phyloP scores from a whole-genome alignment of 345 rosid species.

The Raphanus sativus region DNA sequence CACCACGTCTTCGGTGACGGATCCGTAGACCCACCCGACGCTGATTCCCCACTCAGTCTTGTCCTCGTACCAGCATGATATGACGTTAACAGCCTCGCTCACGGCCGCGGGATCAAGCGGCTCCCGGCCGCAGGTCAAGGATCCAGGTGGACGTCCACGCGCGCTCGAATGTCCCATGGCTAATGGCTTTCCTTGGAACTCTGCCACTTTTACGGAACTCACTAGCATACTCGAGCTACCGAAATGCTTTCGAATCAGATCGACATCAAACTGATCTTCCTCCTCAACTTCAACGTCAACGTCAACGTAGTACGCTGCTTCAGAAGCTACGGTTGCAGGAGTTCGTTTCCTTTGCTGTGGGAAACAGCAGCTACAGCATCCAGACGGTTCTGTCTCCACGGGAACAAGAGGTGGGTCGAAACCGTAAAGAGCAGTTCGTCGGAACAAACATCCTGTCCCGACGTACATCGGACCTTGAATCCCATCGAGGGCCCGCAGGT shows the following conservation, averaged over 20 bases:
- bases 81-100: conserved; percentile 70
- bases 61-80: conserved; percentile 88
- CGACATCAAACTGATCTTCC: conserved; percentile 40
- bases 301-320: conserved; percentile 40
- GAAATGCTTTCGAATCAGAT: conserved; percentile 64
- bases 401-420: conserved; percentile 63
- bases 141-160: conserved; percentile 69
- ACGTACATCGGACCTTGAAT: conserved; percentile 88
- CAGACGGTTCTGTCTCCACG: conserved; percentile 20
- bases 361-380: conserved; percentile 52
- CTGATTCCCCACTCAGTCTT: conserved; percentile 79
- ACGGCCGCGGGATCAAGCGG: conserved; percentile 54
- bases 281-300: conserved; percentile 33
- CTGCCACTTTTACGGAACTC: conserved; percentile 57
- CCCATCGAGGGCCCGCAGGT: conserved; percentile 82
- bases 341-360: conserved; percentile 43
- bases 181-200: conserved; percentile 67
- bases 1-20: conserved; percentile 82
- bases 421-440: conserved; percentile 75
- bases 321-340: conserved; percentile 46
- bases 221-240: conserved; percentile 66
- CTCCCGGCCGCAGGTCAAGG: conserved; percentile 49
- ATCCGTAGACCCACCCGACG: conserved; percentile 86
- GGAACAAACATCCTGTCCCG: conserved; percentile 88
- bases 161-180: conserved; percentile 47